Evolutionary conservation across 495 filamentous ascomycete species (phyloP).

Genomic region (Achaetomiella virescens): DNA sequence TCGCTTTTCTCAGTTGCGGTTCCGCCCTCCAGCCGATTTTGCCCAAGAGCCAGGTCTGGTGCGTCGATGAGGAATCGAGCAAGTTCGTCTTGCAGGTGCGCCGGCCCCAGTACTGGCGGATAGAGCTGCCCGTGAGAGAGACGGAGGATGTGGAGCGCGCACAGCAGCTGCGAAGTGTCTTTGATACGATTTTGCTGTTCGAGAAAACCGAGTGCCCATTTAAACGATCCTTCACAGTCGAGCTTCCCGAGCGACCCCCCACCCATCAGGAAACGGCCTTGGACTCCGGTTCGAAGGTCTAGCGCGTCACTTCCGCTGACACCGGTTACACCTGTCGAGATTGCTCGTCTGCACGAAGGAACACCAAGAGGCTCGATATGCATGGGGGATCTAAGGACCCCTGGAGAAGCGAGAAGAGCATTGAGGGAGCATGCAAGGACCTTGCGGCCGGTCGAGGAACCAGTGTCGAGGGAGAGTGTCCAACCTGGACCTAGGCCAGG

Average conservation of each 20-base stretch:
- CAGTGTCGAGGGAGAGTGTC: not conserved
- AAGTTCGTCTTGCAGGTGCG: constrained; percentile 79
- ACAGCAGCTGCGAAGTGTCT: constrained; percentile 59
- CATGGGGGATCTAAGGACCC: constrained; percentile 5
- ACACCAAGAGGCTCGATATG: constrained; percentile 12
- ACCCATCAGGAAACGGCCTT: constrained; percentile 62
- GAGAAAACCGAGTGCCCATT: constrained; percentile 88
- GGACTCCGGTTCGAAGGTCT: constrained; percentile 54
- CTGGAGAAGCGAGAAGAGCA: not conserved
- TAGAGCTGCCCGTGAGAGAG: constrained; percentile 65
- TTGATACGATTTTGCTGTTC: constrained; percentile 67
- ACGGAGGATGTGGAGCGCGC: constrained; percentile 54
- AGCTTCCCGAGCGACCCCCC: constrained; percentile 62
- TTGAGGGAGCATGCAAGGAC: not conserved
- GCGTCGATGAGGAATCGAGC: constrained; percentile 70
- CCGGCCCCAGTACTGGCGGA: constrained; percentile 76
- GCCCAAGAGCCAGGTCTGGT: constrained; percentile 87
- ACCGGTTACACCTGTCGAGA: constrained; percentile 22
- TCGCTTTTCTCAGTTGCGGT: constrained; percentile 80
- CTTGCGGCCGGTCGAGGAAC: not conserved
- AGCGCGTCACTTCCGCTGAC: constrained; percentile 22
- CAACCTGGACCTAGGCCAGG: not conserved
- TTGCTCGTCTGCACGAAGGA: constrained; percentile 16
- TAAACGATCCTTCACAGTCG: constrained; percentile 64
- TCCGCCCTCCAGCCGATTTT: constrained; percentile 74